Conservation (phyloP, 2,329 filamentous ascomycete genomes). For the Botryotinia calthae region DNA sequence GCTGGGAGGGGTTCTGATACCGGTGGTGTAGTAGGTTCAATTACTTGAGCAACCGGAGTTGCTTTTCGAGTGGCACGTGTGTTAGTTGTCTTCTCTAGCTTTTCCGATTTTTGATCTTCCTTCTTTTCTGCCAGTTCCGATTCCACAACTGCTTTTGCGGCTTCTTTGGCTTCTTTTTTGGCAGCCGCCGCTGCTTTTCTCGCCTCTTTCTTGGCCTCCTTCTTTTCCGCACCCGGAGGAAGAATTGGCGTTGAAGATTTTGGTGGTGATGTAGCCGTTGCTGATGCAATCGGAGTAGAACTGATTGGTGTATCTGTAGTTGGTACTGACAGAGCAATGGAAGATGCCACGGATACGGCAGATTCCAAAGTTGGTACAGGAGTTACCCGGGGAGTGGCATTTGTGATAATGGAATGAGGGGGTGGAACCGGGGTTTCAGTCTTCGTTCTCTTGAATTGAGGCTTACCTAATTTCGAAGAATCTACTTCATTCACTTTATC, state of each 20-base stretch:
- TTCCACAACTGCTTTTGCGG: neutral
- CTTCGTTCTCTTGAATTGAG: conserved; percentile 52
- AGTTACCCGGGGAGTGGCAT: conserved; percentile 38
- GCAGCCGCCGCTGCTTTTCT: conserved; percentile 6
- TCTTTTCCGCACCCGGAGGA: conserved; percentile 35
- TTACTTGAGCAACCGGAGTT: conserved; percentile 21
- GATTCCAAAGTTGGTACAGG: conserved; percentile 25
- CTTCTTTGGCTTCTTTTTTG: conserved; percentile 14
- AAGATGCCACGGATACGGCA: conserved; percentile 28
- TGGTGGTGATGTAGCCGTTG: conserved; percentile 29
- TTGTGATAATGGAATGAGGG: conserved; percentile 39
- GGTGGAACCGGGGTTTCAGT: conserved; percentile 57
- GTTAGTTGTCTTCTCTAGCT: conserved; percentile 13
- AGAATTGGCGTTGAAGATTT: conserved; percentile 41
- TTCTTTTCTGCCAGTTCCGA: conserved; percentile 13
- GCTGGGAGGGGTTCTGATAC: conserved; percentile 28
- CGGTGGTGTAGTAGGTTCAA: conserved; percentile 23
- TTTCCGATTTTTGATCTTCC: conserved; percentile 12
- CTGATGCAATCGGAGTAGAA: conserved; percentile 21
- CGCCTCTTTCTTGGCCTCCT: conserved; percentile 31
- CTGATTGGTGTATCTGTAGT: conserved; percentile 22
- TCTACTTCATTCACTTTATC: conserved; percentile 21
- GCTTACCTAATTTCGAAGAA: conserved; percentile 35
- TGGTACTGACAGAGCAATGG: conserved; percentile 23
- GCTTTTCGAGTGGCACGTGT: conserved; percentile 18